Percentiles rank a stretch among this genome's conserved stretches.
phyloP scores from a whole-genome alignment of 2,329 filamentous ascomycete species.

The Salinomyces thailandicus region DNA sequence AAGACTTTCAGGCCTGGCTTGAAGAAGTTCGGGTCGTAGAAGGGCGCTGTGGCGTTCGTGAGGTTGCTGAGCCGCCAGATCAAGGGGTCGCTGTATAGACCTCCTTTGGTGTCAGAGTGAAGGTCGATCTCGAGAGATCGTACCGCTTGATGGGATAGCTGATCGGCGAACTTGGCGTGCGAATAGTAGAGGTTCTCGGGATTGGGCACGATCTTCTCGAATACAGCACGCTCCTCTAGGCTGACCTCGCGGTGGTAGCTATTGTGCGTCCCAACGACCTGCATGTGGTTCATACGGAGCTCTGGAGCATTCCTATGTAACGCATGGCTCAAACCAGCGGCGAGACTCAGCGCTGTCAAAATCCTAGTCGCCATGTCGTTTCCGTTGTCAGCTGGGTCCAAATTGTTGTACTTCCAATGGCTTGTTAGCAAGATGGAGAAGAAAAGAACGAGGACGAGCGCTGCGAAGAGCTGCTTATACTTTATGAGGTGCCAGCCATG shows the following conservation, averaged over 20 bases:
- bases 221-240: conserved; percentile 31
- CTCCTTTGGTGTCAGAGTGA: conserved; percentile 39
- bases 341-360: background rate
- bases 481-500: no score
- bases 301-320: conserved; percentile 1
- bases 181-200: conserved; percentile 39
- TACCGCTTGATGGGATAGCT: conserved; percentile 37
- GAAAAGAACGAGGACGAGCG: background rate
- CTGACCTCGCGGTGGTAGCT: conserved; percentile 41
- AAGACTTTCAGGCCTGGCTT: conserved; percentile 40
- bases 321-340: background rate
- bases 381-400: no score
- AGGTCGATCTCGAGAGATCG: conserved; percentile 42
- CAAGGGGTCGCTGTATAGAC: conserved; percentile 37
- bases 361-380: background rate
- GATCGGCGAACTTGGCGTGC: conserved; percentile 35
- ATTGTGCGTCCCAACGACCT: conserved; percentile 44
- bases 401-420: background rate
- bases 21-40: conserved; percentile 31
- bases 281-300: conserved; percentile 43
- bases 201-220: conserved; percentile 29
- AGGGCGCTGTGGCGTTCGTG: conserved; percentile 27
- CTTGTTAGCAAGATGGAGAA: background rate
- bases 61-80: conserved; percentile 34
- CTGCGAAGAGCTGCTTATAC: background rate